Evolutionary conservation across 1,139 yeast genomes (phyloP).

Genomic region (Candida gigantensis): DNA sequence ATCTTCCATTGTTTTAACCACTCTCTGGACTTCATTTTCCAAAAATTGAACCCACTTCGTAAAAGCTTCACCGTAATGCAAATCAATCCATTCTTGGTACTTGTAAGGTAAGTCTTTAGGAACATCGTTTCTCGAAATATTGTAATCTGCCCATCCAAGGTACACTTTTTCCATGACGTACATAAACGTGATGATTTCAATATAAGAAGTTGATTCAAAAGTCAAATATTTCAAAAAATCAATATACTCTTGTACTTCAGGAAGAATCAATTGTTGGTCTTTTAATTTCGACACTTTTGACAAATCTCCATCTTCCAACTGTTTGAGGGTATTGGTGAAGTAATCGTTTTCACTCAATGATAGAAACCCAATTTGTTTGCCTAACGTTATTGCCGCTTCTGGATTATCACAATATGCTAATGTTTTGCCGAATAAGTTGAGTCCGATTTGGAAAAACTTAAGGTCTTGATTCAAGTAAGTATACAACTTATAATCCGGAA

Average conservation of each 20-base stretch:
- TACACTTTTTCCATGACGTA: conserved; percentile 54
- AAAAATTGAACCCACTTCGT: conserved; percentile 49
- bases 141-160: conserved; percentile 51
- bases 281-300: conserved; percentile 23
- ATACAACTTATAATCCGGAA: conserved; percentile 41
- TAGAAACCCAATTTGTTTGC: conserved; percentile 54
- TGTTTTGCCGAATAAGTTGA: conserved; percentile 46
- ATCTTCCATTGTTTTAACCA: conserved; percentile 18
- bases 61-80: conserved; percentile 51
- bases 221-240: conserved; percentile 33
- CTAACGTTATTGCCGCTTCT: conserved; percentile 36
- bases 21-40: conserved; percentile 44
- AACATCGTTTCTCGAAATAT: conserved; percentile 19
- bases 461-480: conserved; percentile 52
- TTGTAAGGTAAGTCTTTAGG: conserved; percentile 41
- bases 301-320: conserved; percentile 22
- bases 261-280: conserved; percentile 19
- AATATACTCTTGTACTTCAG: conserved; percentile 41
- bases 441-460: conserved; percentile 45
- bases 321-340: conserved; percentile 35
- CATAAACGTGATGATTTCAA: conserved; percentile 45
- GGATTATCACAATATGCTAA: conserved; percentile 45
- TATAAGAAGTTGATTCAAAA: conserved; percentile 32
- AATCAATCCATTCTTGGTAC: conserved; percentile 50
- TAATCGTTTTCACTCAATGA: conserved; percentile 51